A percentile compares a stretch with the other conserved stretches of the same genome.
These are phyloP conservation scores for Silybum marianum DNA, from an alignment of 129 eudicot species.

Conservation along the genomic window DNA sequence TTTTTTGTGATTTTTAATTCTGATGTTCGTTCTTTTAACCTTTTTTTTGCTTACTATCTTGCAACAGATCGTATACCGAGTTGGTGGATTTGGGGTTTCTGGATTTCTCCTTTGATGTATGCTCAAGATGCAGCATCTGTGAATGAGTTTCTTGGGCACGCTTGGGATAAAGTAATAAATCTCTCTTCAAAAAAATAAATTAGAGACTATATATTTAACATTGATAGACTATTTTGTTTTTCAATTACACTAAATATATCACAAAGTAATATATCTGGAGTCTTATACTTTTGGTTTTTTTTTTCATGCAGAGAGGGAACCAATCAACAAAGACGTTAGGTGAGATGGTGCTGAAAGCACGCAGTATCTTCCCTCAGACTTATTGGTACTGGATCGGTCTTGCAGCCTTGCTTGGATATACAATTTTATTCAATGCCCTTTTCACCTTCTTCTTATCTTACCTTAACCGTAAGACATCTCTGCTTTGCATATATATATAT, in stretches of 20 bases:
- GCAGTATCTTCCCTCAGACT: constrained; percentile 76
- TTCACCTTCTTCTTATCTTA: constrained; percentile 80
- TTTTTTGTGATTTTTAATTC: neutral
- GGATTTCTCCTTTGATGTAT: constrained; percentile 97
- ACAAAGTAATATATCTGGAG: neutral
- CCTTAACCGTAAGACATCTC: constrained; percentile 77
- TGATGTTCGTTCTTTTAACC: neutral
- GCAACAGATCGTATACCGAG: constrained; percentile 82
- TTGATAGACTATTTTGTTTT: neutral
- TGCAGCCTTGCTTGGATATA: constrained; percentile 85
- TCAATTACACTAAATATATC: neutral
- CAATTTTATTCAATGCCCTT: constrained; percentile 68
- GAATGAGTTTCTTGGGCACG: constrained; percentile 92
- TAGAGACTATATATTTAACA: neutral
- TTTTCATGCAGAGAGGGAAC: constrained; percentile 55
- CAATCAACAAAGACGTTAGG: constrained; percentile 64
- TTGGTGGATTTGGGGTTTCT: constrained; percentile 99
- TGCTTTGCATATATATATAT: neutral
- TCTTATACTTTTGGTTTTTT: constrained; percentile 4
- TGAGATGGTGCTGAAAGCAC: constrained; percentile 64
- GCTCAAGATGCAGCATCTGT: constrained; percentile 95
- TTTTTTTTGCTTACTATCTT: constrained; percentile 14
- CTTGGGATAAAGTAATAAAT: constrained; percentile 84
- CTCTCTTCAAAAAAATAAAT: neutral
- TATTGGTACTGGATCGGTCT: constrained; percentile 99